Base-by-base conservation (phyloP, 2,329 filamentous ascomycete species). In the Paecilomyces variotii region DNA sequence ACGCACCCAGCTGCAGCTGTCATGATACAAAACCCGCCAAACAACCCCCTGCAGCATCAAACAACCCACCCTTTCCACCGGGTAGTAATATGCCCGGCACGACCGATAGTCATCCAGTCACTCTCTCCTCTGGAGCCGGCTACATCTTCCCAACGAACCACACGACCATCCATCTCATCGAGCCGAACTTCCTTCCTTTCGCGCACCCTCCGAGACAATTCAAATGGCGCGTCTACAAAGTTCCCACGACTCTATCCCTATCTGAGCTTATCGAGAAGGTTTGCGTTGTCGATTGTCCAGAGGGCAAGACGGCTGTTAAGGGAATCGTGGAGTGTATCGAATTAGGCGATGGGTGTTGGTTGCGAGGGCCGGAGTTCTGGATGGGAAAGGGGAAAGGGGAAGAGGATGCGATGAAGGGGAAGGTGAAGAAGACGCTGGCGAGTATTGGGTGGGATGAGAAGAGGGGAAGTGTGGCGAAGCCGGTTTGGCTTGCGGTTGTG, bases 81-180 rank as follows among this genome's bases (percentile, higher is more conserved):
- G 81, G 82, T 0, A 76, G 79, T 28, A 80, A 83, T 62, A 74
- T 87, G 72, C 78, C 76, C 53, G 85, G 86, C 71, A 78, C 79
- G 0, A 82, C 81, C 0, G 82, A 84, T 52, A 83, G 83, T 25
- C 53, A 83, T 25, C 53, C 65, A 30, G 50, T 67, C 49, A 30
- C 61, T 54, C 76, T 80, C 0, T 82, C 84, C 49, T 81, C 81
- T 60, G 84, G 86, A 64, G 82, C 82, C 0, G 85, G 84, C 1
- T 87, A 85, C 74, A 84, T 86, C 66, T 87, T 86, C 71, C 79
- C 82, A 0, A 65, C 73, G 0, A 77, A 82, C 61, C 82, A 86
- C 68, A 83, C 82, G 30, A 85, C 83, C 62, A 74, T 86, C 5
- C 83, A 86, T 63, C 75, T 87, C 2, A 78, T 87, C 69, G 80